Evolutionary conservation across 331 rosid species (phyloP), one percentile per base, ranked within the genome.

Genomic region (Stylosanthes scabra): DNA sequence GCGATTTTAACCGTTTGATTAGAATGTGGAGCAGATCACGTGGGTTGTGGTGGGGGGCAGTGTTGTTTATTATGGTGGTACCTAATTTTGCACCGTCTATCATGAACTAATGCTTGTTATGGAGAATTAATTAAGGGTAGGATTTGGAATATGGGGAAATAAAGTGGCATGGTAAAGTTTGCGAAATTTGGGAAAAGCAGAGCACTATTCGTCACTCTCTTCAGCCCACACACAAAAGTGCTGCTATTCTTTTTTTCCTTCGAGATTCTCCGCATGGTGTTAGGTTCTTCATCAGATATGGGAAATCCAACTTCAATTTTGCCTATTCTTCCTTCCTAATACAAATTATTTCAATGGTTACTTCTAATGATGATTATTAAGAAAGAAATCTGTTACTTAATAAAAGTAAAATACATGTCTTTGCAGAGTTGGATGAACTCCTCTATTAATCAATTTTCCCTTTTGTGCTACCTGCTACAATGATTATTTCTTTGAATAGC

Each of bases 21-120:
- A 11, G 49, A 11, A 49, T 49, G 54, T 34, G 27, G 11, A 52
- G 49, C 47, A 71, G 29, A 37, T 57, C 82, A 78, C 63, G 78
- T 63, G 82, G 63, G 45, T 9, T 51, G 15, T 40, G 8, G 15
- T 66, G 58, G 65, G 41, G 49, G 54, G 11, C 13, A 49, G 13
- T 41, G 47, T 25, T 27, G 55, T 47, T 25, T n/a, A 15, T 47
- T 28, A 25, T 9, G 25, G 70, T 64, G 40, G 8, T 56, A 64
- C 74, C 78, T 41, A 58, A 79, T 66, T 62, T 56, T 78, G 4
- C 9, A 45, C 59, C 31, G 29, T 41, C 0, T 12, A 54, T 44
- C 60, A 45, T 55, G 76, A 34, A 34, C 39, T 34, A 34, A 34
- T 6, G 39, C 39, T 34, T 14, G 8, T 78, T 63, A 31, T n/a